Conservation (phyloP, 352 stramenopile genomes). For the Globisporangium lucens region DNA sequence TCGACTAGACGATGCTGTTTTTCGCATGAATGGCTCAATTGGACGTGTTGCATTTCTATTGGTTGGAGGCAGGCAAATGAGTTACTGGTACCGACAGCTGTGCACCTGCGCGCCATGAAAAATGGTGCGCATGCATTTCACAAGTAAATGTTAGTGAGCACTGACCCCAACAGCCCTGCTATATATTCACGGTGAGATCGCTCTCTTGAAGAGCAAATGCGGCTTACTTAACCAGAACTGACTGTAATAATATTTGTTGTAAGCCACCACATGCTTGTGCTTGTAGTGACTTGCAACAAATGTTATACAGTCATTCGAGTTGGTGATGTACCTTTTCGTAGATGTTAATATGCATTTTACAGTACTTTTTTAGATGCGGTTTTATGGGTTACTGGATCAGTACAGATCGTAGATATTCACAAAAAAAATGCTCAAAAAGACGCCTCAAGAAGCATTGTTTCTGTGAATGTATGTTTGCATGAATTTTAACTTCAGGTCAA, state of each 20-base stretch:
- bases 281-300: too few relatives aligned
- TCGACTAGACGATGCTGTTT: not conserved
- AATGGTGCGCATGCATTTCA: not conserved
- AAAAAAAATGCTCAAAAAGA: not conserved
- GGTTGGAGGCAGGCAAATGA: not conserved
- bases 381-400: too few relatives aligned
- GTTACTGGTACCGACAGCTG: not conserved
- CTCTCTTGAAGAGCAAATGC: too few relatives aligned
- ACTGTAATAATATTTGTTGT: not conserved
- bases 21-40: conserved; percentile 1
- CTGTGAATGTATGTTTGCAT: too few relatives aligned
- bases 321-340: not conserved
- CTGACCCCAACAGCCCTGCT: too few relatives aligned
- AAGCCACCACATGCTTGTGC: not conserved
- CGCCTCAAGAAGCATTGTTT: too few relatives aligned
- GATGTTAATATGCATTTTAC: not conserved
- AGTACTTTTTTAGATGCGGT: too few relatives aligned
- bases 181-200: too few relatives aligned
- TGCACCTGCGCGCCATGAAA: not conserved
- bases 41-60: not conserved
- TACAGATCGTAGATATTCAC: too few relatives aligned
- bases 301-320: too few relatives aligned
- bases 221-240: too few relatives aligned
- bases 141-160: not conserved
- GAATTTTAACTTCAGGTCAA: too few relatives aligned